A percentile compares a stretch with the other conserved stretches of the same genome.
Evolutionary conservation across 2,329 filamentous ascomycete species (phyloP).

Genomic region (Thelonectria blattea): DNA sequence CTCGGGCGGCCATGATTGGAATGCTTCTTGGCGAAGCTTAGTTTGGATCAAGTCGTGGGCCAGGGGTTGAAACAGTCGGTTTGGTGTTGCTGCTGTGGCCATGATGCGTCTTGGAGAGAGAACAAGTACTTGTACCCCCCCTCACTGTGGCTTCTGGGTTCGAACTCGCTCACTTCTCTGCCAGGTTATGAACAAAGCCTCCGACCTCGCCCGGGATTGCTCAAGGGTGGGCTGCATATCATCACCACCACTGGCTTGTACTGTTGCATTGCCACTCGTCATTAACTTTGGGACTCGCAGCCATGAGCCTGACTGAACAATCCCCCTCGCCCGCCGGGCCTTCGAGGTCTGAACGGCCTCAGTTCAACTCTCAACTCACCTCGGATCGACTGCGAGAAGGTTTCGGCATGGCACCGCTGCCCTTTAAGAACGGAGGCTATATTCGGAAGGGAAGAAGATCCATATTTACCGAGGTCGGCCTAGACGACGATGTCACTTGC

Average conservation of each 20-base stretch:
- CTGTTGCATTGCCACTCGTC: constrained; percentile 27
- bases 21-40: neutral
- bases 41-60: constrained; percentile 34
- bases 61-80: constrained; percentile 33
- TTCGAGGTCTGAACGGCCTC: constrained; percentile 45
- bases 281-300: constrained; percentile 17
- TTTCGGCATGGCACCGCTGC: constrained; percentile 45
- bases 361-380: constrained; percentile 58
- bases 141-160: constrained; percentile 32
- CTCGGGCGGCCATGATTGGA: constrained; percentile 9
- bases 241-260: neutral
- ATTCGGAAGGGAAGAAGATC: constrained; percentile 58
- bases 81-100: neutral
- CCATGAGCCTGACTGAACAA: constrained; percentile 32
- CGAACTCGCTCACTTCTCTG: neutral
- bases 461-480: constrained; percentile 58
- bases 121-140: neutral
- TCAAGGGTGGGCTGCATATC: neutral
- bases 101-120: constrained; percentile 3
- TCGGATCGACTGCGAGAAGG: constrained; percentile 59
- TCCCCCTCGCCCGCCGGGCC: constrained; percentile 25
- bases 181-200: neutral
- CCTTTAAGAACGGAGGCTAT: constrained; percentile 51
- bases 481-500: constrained; percentile 46
- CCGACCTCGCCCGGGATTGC: neutral